Conservation (phyloP, 108 stramenopile species). For the Skeletonema grethae region DNA sequence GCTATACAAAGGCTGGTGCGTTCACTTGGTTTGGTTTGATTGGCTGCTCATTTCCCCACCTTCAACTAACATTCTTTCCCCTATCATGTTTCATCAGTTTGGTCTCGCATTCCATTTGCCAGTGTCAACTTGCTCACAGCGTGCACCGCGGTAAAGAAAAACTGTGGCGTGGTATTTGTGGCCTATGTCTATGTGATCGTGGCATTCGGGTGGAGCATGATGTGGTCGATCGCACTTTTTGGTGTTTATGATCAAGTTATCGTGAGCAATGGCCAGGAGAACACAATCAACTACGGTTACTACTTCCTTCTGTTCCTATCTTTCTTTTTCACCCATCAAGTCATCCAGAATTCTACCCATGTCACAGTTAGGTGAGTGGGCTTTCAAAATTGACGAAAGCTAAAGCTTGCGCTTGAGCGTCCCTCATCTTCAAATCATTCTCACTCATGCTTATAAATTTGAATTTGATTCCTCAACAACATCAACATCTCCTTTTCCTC, state of each 20-base stretch:
- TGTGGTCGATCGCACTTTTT: constrained; percentile 65
- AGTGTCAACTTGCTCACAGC: constrained; percentile 77
- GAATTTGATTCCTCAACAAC: too few species aligned
- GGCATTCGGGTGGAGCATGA: constrained; percentile 66
- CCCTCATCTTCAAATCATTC: too few species aligned
- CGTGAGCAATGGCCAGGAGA: constrained; percentile 9
- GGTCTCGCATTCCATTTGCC: constrained; percentile 82
- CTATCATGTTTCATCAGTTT: constrained; percentile 15
- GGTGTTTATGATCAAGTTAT: constrained; percentile 60
- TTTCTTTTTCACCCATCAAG: constrained; percentile 84
- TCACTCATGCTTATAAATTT: too few species aligned
- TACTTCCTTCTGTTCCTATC: constrained; percentile 77
- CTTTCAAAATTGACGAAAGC: too few species aligned
- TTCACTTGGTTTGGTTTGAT: not conserved
- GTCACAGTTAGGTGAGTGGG: constrained; percentile 50
- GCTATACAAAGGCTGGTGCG: constrained; percentile 62
- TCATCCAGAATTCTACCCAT: constrained; percentile 83
- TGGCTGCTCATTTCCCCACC: not conserved
- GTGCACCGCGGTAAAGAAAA: constrained; percentile 74
- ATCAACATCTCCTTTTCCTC: too few species aligned
- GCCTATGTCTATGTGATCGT: constrained; percentile 70
- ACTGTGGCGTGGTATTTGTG: constrained; percentile 61
- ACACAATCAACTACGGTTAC: constrained; percentile 60
- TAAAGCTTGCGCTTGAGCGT: too few species aligned
- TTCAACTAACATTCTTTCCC: not conserved